Evolutionary conservation across 164 flowering plant species (phyloP), one percentile per base, ranked within the genome.

Genomic region (Kingdonia uniflora): DNA sequence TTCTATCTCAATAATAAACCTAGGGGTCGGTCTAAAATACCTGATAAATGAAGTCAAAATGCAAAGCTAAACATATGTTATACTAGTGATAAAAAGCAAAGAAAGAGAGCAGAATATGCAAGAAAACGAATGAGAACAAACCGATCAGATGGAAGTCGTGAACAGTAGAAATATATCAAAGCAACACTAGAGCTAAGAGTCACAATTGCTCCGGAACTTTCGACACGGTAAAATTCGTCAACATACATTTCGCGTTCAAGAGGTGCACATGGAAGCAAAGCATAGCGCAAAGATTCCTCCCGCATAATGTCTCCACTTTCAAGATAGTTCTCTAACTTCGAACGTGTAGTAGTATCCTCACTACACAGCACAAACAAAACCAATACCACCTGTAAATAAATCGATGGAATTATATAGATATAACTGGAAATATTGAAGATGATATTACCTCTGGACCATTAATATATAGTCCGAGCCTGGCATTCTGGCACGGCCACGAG

Each of bases 401-500:
- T 3, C 35, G 4, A 29, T 29, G 35, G 35, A 29, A n/a, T n/a
- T 8, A 29, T 8, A 29, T 3, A 29, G 35, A 29, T 29, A n/a
- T n/a, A n/a, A n/a, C n/a, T 29, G 35, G 8, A 29, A 29, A 29
- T 4, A 29, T n/a, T 14, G 7, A 29, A 39, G 26, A 21, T 26
- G 26, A 49, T 15, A 17, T 54, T 59, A 81, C 97, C 87, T 87
- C 58, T 49, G 60, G 60, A 85, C 73, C 77, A 90, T 72, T 42
- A 87, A 46, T 40, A 90, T 1, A 66, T 77, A 90, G 26, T 83
- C 95, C 11, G 96, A 87, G 42, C 84, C 80, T 42, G 71, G 71
- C 89, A 76, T 83, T 53, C 97, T 76, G 26, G 97, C 97, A 62
- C 95, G 91, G 19, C 97, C 97, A 22, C 92, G 72, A 12, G 97